These are phyloP conservation scores for Pestalotiopsis sp. DNA, from an alignment of 2,329 filamentous ascomycete species.

Conservation along the genomic window DNA sequence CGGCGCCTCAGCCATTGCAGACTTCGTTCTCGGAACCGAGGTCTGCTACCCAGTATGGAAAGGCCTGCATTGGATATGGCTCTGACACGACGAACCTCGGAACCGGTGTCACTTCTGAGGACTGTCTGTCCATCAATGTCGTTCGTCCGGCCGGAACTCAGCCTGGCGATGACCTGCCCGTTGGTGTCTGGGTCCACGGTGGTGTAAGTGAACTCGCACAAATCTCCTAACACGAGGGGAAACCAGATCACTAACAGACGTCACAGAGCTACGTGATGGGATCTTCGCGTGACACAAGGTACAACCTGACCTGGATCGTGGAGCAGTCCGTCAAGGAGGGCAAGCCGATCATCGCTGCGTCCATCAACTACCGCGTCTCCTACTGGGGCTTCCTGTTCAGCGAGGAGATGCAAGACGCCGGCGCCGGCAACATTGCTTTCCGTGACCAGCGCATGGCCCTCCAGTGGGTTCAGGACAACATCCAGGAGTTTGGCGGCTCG, in stretches of 20 bases:
- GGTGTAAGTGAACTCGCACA: conserved; percentile 23
- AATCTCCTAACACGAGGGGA: background rate
- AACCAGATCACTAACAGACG: background rate
- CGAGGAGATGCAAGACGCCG: conserved; percentile 42
- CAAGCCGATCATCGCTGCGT: conserved; percentile 53
- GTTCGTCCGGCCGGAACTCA: conserved; percentile 52
- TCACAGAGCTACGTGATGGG: conserved; percentile 26
- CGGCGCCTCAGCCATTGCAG: conserved; percentile 49
- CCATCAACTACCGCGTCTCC: conserved; percentile 53
- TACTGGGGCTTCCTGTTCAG: conserved; percentile 56
- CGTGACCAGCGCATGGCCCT: conserved; percentile 52
- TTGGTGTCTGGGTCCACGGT: conserved; percentile 63
- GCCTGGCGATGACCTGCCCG: conserved; percentile 49
- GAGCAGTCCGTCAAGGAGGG: conserved; percentile 44
- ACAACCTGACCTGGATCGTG: conserved; percentile 50
- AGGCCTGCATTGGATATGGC: conserved; percentile 55
- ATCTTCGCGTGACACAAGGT: conserved; percentile 46
- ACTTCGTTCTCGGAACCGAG: conserved; percentile 34
- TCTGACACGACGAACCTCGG: conserved; percentile 19
- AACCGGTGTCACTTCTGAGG: conserved; percentile 41
- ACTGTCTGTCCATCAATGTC: conserved; percentile 66
- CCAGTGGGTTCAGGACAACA: conserved; percentile 54
- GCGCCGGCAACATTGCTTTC: conserved; percentile 53
- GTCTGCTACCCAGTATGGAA: conserved; percentile 46
- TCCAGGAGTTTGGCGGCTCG: conserved; percentile 51